Evolutionary conservation across 23 red algal genomes (phyloP), one percentile per base, ranked within the genome.

Genomic region (Gracilaria domingensis): DNA sequence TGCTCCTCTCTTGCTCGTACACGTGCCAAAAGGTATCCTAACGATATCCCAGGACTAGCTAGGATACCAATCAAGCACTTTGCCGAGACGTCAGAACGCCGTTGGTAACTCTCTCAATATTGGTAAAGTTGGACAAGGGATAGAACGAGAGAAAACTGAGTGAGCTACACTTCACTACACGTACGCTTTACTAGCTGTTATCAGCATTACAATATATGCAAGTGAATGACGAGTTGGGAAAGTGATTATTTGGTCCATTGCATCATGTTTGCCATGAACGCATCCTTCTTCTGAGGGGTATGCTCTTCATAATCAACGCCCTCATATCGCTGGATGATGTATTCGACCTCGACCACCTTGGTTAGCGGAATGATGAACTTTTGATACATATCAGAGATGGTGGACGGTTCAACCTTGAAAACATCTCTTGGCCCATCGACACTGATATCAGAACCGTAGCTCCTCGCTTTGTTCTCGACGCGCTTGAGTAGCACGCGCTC

Each of bases 321-420:
- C 26, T 71, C 59, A n/a, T 90, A 90, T 51, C 87, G n/a, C 32
- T 90, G 87, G 38, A 90, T 66, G 36, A 99, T 78, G 60, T 99
- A 99, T 33, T 90, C 84, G 44, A 99, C 94, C 85, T 99, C 94
- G 36, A 99, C 97, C 71, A 96, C 76, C 65, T 99, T 99, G 33
- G 97, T 99, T 18, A 99, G 88, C 13, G 97, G 97, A 32, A 99
- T 99, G 84, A 99, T 96, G 79, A 90, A 93, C 39, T 99, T 85
- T 30, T 54, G 54, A 83, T 99, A 99, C 44, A 99, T 88, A 29
- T 95, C 57, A 30, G 93, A 84, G 48, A 99, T 92, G 16, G 56
- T 84, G 8, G 42, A 4, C 12, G 96, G 96, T 0, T 98, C 69
- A 13, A 98, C 93, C 53, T 98, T 98, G 59, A 90, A 98, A 2